Evolutionary conservation across 805 yeast genomes (phyloP).

Genomic region (Lipomyces yamanashiensis): DNA sequence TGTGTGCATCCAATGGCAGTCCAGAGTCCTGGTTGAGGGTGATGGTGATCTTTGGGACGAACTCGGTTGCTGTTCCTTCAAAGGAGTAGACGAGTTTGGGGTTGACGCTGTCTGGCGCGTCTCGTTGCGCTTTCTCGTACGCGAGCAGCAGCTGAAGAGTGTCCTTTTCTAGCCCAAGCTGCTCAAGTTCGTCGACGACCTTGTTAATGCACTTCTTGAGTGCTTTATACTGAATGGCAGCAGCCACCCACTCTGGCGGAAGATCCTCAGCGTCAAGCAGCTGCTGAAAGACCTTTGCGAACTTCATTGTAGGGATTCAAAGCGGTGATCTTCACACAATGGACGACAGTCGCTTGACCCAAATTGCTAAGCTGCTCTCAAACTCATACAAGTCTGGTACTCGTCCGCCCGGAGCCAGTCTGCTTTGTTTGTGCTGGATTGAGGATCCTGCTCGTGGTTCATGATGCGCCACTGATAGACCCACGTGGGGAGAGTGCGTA

Average conservation of each 20-base stretch:
- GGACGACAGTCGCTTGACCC: no score
- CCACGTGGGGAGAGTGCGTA: neutral
- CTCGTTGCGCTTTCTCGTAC: conserved; percentile 34
- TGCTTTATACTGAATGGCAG: conserved; percentile 73
- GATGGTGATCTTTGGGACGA: conserved; percentile 40
- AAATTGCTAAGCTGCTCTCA: neutral
- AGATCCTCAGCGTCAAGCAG: conserved; percentile 62
- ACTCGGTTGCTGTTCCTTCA: conserved; percentile 37
- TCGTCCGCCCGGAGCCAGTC: neutral
- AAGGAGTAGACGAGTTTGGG: conserved; percentile 36
- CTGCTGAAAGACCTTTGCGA: conserved; percentile 72
- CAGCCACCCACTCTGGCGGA: conserved; percentile 69
- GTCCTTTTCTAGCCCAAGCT: conserved; percentile 61
- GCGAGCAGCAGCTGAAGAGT: conserved; percentile 42
- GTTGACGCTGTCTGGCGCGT: conserved; percentile 1
- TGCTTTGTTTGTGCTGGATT: neutral
- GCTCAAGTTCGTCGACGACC: conserved; percentile 66
- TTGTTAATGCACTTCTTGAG: conserved; percentile 68
- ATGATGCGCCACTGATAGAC: conserved; percentile 2
- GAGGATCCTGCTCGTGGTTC: neutral
- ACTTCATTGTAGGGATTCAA: conserved; percentile 57
- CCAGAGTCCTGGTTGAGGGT: conserved; percentile 34
- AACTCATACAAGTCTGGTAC: neutral
- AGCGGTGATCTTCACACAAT: no score
- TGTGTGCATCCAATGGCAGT: conserved; percentile 33